Evolutionary conservation across 2,329 filamentous ascomycete genomes (phyloP), one percentile per base, ranked within the genome.

Genomic region (Fusarium pseudonygamai): DNA sequence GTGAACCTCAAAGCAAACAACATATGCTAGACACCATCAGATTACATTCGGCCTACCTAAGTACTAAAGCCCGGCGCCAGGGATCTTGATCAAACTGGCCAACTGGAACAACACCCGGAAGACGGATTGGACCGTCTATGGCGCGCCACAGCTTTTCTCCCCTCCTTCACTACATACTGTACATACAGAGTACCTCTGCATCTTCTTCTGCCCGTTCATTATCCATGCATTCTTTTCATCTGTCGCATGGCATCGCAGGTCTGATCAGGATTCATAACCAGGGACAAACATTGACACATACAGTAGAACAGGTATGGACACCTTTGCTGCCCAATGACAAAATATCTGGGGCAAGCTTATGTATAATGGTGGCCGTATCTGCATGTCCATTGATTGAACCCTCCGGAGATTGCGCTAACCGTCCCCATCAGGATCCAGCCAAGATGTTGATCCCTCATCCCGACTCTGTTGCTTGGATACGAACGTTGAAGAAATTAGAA

Each of bases 91-190:
- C 70, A 79, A 79, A 66, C 80, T 81, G 81, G 78, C 84, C 84
- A 86, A 84, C 84, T 82, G 83, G 83, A 85, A 83, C 74, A 78
- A 69, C 75, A 82, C 79, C 79, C 83, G 79, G 83, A 78, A 68
- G 73, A 71, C 79, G 75, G 79, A 80, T 83, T 82, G 81, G 80
- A 79, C 82, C 69, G 72, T 67, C 62, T 60, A 69, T 62, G 62
- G 72, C 67, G 59, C 67, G 59, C 63, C 64, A 73, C 65, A 72
- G 57, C 40, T 52, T 61, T 61, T 34, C 36, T 49, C 61, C 43
- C 60, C 55, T 34, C 45, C 47, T 43, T 46, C 32, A 40, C 47
- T 72, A 49, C 22, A n/a, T 42, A n/a, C 37, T 64, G 43, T 20
- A 20, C 36, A 37, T 20, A 20, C 36, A 37, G 18, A 20, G 36